Percentiles rank a stretch among this genome's conserved stretches.
These are phyloP conservation scores for Hemisphaericaspora lyxosophila DNA, from an alignment of 1,139 yeast species.

Conservation along the genomic window DNA sequence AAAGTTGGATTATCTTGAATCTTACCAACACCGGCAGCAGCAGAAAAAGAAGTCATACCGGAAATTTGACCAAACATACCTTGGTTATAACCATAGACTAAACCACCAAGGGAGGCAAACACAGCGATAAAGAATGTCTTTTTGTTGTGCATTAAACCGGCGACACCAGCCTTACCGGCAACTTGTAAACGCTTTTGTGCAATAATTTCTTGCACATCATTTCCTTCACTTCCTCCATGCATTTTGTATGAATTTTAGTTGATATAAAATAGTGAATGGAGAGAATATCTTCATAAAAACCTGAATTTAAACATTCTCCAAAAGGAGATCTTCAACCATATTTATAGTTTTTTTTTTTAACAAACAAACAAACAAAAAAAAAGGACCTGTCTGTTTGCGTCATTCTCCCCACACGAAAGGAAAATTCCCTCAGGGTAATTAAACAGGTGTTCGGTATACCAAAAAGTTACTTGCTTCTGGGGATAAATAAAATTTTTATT, in stretches of 20 bases:
- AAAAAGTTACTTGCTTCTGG: background rate
- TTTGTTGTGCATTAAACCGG: slow-evolving; percentile 9
- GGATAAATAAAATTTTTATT: background rate
- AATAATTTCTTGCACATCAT: slow-evolving; percentile 11
- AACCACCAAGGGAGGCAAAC: slow-evolving; percentile 24
- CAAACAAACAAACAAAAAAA: too few relatives aligned
- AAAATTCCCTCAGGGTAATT: slow-evolving; percentile 4
- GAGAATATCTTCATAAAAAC: background rate
- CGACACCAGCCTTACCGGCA: slow-evolving; percentile 10
- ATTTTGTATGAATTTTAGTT: slow-evolving; percentile 4
- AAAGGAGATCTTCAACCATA: background rate
- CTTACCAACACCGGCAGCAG: slow-evolving; percentile 18
- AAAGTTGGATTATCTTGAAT: slow-evolving; percentile 20
- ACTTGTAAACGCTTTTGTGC: slow-evolving; percentile 11
- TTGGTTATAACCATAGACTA: slow-evolving; percentile 69
- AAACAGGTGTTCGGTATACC: too few relatives aligned
- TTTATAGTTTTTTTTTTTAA: background rate
- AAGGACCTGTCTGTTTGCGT: background rate
- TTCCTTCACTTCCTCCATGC: slow-evolving; percentile 11
- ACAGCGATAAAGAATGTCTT: slow-evolving; percentile 16
- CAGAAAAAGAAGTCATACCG: slow-evolving; percentile 33
- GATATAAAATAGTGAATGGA: background rate
- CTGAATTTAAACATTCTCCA: background rate
- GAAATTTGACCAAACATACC: slow-evolving; percentile 72
- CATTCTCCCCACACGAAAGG: slow-evolving; percentile 3